These are phyloP conservation scores for Sechiopsis laciniata DNA, from an alignment of 306 rosid genomes.

Conservation along the genomic window DNA sequence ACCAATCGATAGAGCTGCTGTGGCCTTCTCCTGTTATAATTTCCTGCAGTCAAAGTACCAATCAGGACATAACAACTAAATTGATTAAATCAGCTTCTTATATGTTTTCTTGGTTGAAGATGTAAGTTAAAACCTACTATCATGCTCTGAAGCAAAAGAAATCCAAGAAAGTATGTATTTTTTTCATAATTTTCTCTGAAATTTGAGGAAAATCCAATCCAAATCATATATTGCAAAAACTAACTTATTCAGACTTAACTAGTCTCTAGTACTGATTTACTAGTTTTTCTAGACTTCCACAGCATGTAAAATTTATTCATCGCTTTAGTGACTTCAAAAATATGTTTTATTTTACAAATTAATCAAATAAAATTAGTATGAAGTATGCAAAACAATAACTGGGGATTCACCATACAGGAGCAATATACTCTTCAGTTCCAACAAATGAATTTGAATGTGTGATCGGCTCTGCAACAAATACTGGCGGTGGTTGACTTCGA, in stretches of 20 bases:
- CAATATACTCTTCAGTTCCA: constrained; percentile 98
- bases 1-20: constrained; percentile 93
- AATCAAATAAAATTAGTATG: background rate
- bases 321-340: background rate
- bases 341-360: background rate
- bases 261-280: background rate
- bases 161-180: background rate
- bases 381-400: background rate
- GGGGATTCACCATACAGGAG: constrained; percentile 81
- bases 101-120: background rate
- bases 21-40: constrained; percentile 86
- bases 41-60: constrained; percentile 69
- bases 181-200: background rate
- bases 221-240: background rate
- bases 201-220: background rate
- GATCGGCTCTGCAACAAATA: constrained; percentile 79
- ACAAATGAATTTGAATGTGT: constrained; percentile 87
- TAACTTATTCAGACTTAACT: background rate
- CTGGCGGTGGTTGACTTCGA: constrained; percentile 66
- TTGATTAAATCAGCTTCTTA: background rate
- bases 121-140: background rate
- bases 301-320: background rate
- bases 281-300: background rate
- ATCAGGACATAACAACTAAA: constrained; percentile 23
- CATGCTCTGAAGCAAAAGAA: constrained; percentile 1